Base-by-base conservation (phyloP, 2,329 filamentous ascomycete species). In the Pyrenochaeta sp. region DNA sequence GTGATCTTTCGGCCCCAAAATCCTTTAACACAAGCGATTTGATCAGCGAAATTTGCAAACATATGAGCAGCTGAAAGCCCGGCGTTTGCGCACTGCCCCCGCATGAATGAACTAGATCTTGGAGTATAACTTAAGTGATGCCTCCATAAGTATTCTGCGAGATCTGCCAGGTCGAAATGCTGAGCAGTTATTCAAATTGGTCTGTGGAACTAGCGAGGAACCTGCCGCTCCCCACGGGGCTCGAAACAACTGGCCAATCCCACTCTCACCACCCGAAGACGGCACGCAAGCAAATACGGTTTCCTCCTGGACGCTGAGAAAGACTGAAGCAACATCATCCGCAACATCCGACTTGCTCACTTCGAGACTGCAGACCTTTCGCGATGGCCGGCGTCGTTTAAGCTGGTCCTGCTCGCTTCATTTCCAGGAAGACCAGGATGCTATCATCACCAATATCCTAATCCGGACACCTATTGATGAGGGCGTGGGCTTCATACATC, bases 301-400 rank as follows among this genome's bases (percentile, higher is more conserved):
- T 45, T 51, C 48, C 40, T 49, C 27, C 29, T 43, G 44, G 37
- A 52, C 32, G 29, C 18, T 33, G 14, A 15, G n/a, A 37, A 33
- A 44, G 36, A 36, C 17, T 17, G 10, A 30, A 30, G 11, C 35
- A 12, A 27, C 42, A 40, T 36, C 43, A 29, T 21, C 4, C 15
- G 27, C 17, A 40, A 17, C 36, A 21, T n/a, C 9, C 30, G 17
- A 36, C 37, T 27, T 32, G 7, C 27, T 18, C 14, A 14, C 27
- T 39, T 14, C 18, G 20, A 14, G 33, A n/a, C 35, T 51, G 41
- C 33, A 39, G 17, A 9, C 23, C 40, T 50, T 33, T 29, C 41
- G 41, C 32, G 12, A 18, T 32, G 36, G 20, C n/a, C 37, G 23
- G 43, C 23, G 18, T 48, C 42, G 30, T 37, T 45, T 31, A 27